phyloP scores from a whole-genome alignment of 176 grass and related monocot genomes.

The Themeda triandra region DNA sequence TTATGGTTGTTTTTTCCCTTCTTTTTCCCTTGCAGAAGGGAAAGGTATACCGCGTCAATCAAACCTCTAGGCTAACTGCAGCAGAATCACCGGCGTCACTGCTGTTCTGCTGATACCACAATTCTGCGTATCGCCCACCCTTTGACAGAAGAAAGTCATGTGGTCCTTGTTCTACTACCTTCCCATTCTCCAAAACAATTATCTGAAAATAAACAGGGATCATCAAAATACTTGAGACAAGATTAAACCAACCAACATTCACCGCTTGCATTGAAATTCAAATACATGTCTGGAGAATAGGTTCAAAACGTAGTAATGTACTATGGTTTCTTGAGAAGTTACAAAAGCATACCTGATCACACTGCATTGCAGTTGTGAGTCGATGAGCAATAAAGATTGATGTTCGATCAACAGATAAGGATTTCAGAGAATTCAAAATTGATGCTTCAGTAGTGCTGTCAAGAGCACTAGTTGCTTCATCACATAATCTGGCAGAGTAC shows the following conservation, averaged over 20 bases:
- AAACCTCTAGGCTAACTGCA: conserved; percentile 66
- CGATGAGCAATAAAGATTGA: conserved; percentile 94
- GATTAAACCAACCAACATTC: not conserved
- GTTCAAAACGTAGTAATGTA: not conserved
- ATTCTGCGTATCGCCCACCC: conserved; percentile 65
- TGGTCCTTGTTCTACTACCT: conserved; percentile 78
- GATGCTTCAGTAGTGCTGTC: conserved; percentile 96
- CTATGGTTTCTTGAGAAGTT: conserved; percentile 2
- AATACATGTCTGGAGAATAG: not conserved
- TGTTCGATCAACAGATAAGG: conserved; percentile 62
- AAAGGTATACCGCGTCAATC: conserved; percentile 11
- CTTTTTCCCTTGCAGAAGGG: conserved; percentile 18
- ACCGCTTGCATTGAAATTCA: not conserved
- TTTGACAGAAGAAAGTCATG: conserved; percentile 80
- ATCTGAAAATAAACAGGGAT: conserved; percentile 64
- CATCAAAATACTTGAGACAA: not conserved
- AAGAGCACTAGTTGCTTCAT: conserved; percentile 97
- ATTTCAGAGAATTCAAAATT: conserved; percentile 86
- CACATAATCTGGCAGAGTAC: conserved; percentile 63
- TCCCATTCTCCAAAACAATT: conserved; percentile 88
- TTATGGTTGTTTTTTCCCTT: conserved; percentile 14
- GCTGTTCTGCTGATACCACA: conserved; percentile 92
- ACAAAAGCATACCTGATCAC: conserved; percentile 68
- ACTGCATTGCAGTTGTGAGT: conserved; percentile 95
- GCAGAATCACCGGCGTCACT: conserved; percentile 63